A percentile compares a stretch with the other conserved stretches of the same genome.
phyloP scores from a whole-genome alignment of 192 early-diverging fungal species.

The Rhizophlyctis rosea region DNA sequence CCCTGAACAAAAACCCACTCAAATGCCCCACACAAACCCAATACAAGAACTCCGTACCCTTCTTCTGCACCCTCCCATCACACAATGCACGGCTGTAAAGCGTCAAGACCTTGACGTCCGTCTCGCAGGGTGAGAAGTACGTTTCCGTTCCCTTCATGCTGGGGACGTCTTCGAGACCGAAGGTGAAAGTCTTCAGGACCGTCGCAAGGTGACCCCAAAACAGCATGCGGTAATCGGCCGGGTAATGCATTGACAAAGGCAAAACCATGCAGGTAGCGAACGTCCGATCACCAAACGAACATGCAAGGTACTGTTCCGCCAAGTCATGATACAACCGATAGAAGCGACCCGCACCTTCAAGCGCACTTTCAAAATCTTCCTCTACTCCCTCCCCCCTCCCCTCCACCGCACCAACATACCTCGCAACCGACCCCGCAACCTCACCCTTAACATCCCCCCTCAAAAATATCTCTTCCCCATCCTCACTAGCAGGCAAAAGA shows the following conservation, averaged over 20 bases:
- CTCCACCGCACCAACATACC: neutral
- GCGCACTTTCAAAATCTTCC: conserved; percentile 13
- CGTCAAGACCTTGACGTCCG: conserved; percentile 1
- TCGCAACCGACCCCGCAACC: neutral
- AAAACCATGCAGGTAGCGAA: conserved; percentile 36
- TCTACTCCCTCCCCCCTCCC: neutral
- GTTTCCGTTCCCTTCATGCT: neutral
- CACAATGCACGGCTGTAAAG: neutral
- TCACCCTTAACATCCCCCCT: conserved; percentile 1
- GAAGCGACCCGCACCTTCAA: conserved; percentile 22
- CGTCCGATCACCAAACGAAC: conserved; percentile 34
- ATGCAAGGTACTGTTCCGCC: conserved; percentile 34
- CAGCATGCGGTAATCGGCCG: conserved; percentile 30
- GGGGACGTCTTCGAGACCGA: neutral
- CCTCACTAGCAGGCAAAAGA: conserved; percentile 18
- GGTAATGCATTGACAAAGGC: conserved; percentile 29
- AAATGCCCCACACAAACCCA: conserved; percentile 1
- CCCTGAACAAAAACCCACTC: conserved; percentile 2
- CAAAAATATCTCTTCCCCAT: conserved; percentile 23
- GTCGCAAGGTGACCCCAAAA: conserved; percentile 37
- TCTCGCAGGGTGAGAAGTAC: conserved; percentile 1
- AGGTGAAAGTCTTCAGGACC: conserved; percentile 7
- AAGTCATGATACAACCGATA: conserved; percentile 39
- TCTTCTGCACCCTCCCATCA: neutral
- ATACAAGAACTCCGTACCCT: conserved; percentile 2